phyloP scores from a whole-genome alignment of 164 flowering plant species.

The Stephania yunnanensis region DNA sequence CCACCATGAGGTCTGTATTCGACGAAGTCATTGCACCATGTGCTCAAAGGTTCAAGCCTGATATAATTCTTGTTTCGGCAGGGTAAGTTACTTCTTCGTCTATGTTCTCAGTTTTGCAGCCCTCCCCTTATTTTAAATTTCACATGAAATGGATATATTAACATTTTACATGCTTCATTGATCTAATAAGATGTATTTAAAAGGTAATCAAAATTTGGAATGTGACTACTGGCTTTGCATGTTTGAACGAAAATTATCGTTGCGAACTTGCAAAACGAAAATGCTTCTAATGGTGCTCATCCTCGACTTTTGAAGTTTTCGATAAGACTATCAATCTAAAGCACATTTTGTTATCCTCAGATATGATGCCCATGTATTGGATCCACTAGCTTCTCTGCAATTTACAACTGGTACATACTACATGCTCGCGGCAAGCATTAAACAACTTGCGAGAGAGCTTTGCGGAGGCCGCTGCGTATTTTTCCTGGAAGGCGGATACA shows the following conservation, averaged over 20 bases:
- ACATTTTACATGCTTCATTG: neutral
- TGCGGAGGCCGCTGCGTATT: constrained; percentile 90
- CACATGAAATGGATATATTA: neutral
- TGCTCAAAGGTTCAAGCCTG: constrained; percentile 92
- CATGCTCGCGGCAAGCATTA: constrained; percentile 78
- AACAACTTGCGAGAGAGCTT: constrained; percentile 69
- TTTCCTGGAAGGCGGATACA: constrained; percentile 98
- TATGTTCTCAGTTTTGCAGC: neutral
- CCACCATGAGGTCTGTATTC: constrained; percentile 73
- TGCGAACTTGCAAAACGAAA: too few relatives aligned
- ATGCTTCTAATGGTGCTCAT: too few relatives aligned
- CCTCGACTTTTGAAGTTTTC: too few relatives aligned
- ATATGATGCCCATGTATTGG: constrained; percentile 91
- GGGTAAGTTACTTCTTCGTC: constrained; percentile 50
- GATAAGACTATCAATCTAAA: neutral
- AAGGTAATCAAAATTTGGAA: neutral
- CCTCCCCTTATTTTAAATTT: neutral
- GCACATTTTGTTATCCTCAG: constrained; percentile 22
- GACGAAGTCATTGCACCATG: constrained; percentile 82
- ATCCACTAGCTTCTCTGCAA: constrained; percentile 85
- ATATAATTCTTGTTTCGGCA: constrained; percentile 94
- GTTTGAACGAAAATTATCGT: too few relatives aligned
- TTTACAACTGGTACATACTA: constrained; percentile 84
- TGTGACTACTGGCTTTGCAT: neutral
- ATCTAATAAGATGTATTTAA: neutral